Evolutionary conservation across 345 rosid genomes (phyloP).

Genomic region (Ceriops zippeliana): DNA sequence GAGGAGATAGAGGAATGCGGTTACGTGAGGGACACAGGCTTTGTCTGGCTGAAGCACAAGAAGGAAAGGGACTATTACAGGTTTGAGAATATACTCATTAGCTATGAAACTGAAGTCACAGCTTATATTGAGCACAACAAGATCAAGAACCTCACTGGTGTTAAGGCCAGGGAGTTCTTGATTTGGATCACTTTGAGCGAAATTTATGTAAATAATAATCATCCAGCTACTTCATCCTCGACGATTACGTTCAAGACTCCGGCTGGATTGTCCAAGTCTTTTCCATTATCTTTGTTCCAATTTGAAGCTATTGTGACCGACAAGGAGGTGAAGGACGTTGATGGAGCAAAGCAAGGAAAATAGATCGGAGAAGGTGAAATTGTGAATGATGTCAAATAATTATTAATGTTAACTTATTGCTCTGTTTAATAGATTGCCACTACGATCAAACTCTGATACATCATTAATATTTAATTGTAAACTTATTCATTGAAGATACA

Average conservation of each 20-base stretch:
- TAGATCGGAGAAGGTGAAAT: too few species aligned
- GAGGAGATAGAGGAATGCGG: slow-evolving; percentile 29
- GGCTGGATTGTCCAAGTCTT: slow-evolving; percentile 23
- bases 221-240: neutral
- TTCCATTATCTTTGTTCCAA: slow-evolving; percentile 21
- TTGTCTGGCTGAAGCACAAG: slow-evolving; percentile 27
- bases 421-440: too few species aligned
- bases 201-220: slow-evolving; percentile 6
- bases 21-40: slow-evolving; percentile 24
- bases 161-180: slow-evolving; percentile 31
- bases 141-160: slow-evolving; percentile 32
- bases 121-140: slow-evolving; percentile 25
- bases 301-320: slow-evolving; percentile 4
- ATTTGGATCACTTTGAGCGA: slow-evolving; percentile 29
- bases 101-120: slow-evolving; percentile 20
- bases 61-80: slow-evolving; percentile 14
- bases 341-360: neutral
- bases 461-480: too few species aligned
- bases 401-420: too few species aligned
- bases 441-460: too few species aligned
- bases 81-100: slow-evolving; percentile 16
- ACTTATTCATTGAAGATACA: too few species aligned
- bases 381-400: too few species aligned
- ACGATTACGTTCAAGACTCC: slow-evolving; percentile 28
- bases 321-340: slow-evolving; percentile 3